These are phyloP conservation scores for Lablab purpureus DNA, from an alignment of 306 rosid species.

Conservation along the genomic window DNA sequence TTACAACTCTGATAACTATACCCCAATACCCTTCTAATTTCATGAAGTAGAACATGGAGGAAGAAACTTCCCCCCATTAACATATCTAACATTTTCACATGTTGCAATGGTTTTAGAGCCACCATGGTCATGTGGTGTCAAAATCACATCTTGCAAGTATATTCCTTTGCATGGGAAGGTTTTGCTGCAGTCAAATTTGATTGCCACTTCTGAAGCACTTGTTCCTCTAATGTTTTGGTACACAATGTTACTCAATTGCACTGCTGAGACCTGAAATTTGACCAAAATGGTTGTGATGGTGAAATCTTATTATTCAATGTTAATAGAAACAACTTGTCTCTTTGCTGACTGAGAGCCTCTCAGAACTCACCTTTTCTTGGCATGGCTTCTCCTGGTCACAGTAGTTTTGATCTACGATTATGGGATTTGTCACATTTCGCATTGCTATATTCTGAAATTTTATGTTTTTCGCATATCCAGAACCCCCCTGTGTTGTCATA, in stretches of 20 bases:
- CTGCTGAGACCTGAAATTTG: constrained; percentile 63
- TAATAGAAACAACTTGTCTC: neutral
- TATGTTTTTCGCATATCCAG: constrained; percentile 74
- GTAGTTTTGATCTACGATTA: constrained; percentile 85
- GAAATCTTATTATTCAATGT: too few relatives aligned
- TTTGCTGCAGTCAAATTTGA: constrained; percentile 69
- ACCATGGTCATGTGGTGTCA: constrained; percentile 34
- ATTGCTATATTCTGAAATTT: constrained; percentile 60
- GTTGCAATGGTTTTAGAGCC: constrained; percentile 46
- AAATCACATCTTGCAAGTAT: constrained; percentile 53
- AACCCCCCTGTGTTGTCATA: constrained; percentile 69
- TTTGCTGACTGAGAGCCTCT: neutral
- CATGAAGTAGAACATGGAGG: constrained; percentile 59
- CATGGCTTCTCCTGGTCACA: constrained; percentile 71
- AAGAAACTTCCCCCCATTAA: constrained; percentile 49
- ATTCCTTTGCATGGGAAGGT: constrained; percentile 56
- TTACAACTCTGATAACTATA: neutral
- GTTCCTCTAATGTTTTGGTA: constrained; percentile 76
- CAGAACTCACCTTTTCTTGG: constrained; percentile 56
- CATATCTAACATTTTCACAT: constrained; percentile 57
- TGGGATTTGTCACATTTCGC: constrained; percentile 80
- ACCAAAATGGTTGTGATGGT: neutral
- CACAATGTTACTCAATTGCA: constrained; percentile 60
- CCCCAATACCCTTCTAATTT: neutral
- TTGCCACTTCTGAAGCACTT: constrained; percentile 77